Conservation (phyloP, 805 yeast genomes). For the Metschnikowia sp. region DNA sequence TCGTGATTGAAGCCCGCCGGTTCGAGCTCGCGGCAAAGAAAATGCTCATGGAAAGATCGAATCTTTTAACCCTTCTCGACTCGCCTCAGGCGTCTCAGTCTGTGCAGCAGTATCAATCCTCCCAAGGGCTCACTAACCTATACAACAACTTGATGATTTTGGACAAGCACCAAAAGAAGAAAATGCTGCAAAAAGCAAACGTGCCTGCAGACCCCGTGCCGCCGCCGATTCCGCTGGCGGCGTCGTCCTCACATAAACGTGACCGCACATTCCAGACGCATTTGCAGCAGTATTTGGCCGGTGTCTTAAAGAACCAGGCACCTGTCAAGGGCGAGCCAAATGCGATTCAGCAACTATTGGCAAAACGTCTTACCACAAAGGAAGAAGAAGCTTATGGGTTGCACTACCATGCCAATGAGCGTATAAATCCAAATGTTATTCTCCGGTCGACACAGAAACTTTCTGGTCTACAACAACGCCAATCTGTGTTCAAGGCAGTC, state of each 20-base stretch:
- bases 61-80: conserved; percentile 73
- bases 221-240: conserved; percentile 50
- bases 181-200: conserved; percentile 40
- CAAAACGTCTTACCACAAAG: conserved; percentile 60
- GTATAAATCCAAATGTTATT: conserved; percentile 74
- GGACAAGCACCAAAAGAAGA: conserved; percentile 58
- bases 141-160: conserved; percentile 72
- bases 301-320: conserved; percentile 34
- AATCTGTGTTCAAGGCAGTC: conserved; percentile 72
- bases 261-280: conserved; percentile 44
- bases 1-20: conserved; percentile 87
- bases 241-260: conserved; percentile 46
- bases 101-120: conserved; percentile 71
- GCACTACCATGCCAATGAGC: conserved; percentile 65
- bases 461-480: conserved; percentile 50
- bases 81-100: conserved; percentile 79
- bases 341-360: conserved; percentile 42
- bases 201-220: conserved; percentile 45
- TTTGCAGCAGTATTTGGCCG: conserved; percentile 40
- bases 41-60: conserved; percentile 78
- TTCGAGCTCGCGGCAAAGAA: conserved; percentile 91
- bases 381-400: conserved; percentile 87
- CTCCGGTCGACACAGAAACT: conserved; percentile 63
- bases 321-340: conserved; percentile 34
- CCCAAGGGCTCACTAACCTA: conserved; percentile 86